Evolutionary conservation across 805 yeast genomes (phyloP), one percentile per base, ranked within the genome.

Genomic region (Yamadazyma endophytica): DNA sequence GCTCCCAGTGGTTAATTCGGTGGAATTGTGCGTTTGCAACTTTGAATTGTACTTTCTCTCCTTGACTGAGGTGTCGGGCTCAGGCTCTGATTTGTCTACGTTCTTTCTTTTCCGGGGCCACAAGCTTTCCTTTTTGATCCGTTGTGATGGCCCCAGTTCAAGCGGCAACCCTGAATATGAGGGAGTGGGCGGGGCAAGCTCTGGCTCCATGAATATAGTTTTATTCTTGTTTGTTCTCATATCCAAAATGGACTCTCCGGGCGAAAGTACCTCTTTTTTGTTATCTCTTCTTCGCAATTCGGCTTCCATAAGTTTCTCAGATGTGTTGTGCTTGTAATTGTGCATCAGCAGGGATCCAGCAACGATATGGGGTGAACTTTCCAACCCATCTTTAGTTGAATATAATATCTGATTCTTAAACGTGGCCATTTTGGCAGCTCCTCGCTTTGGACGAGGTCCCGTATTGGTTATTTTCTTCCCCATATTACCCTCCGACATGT

Each of bases 161-260:
- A 87, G 56, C 3, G 92, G 82, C 24, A 77, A 64, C 2, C 96
- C 96, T 0, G 90, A 80, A 22, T 76, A 75, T 8, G 72, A 68
- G 24, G 84, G 77, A 8, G 60, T 52, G 0, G 82, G 77, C 21
- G 65, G 70, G 1, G 75, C 70, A 20, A 68, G 52, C 12, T 64
- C 67, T 2, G 89, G 88, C 45, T 85, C 92, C 13, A 61, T 52
- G 55, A 77, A 75, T 18, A 14, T 27, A 4, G 11, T n/a, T 22
- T 7, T n/a, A 8, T 22, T 8, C 7, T 19, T 19, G 8, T 19
- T 19, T 11, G 8, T 19, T 19, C 7, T 22, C 13, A 7, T 19
- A 8, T 19, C 11, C 11, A 11, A 11, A 8, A 19, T 19, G 21
- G 11, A 11, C 21, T 19, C 11, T 19, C 11, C 11, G 21, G 21